Conservation (phyloP, 163 green algal species). For the Picocystis sp. region DNA sequence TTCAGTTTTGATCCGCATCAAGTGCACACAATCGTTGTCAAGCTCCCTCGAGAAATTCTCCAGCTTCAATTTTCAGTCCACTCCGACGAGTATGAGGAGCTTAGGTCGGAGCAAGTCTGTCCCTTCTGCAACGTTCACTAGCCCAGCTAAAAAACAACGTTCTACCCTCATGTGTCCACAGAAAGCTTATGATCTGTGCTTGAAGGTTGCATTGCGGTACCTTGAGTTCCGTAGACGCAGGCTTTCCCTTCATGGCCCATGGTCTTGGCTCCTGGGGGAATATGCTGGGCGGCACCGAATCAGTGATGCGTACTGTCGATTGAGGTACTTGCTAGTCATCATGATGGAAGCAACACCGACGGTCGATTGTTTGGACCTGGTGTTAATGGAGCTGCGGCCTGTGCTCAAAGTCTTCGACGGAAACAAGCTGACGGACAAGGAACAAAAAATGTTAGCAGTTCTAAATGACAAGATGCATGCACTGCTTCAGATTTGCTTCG, state of each 20-base stretch:
- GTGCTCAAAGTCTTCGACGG: constrained; percentile 10
- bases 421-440: constrained; percentile 14
- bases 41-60: too few species aligned
- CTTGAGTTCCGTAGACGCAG: constrained; percentile 15
- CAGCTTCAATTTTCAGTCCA: too few species aligned
- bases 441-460: constrained; percentile 15
- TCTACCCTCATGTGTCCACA: too few species aligned
- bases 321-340: constrained; percentile 23
- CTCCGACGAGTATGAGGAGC: too few species aligned
- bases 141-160: too few species aligned
- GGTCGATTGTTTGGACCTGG: constrained; percentile 17
- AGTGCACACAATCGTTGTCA: too few species aligned
- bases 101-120: too few species aligned
- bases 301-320: constrained; percentile 11
- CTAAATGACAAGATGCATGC: constrained; percentile 15
- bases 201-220: constrained; percentile 11
- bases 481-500: constrained; percentile 18
- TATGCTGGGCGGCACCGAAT: constrained; percentile 15
- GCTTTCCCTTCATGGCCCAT: constrained; percentile 17
- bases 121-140: too few species aligned
- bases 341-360: constrained; percentile 24
- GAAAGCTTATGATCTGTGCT: constrained; percentile 14
- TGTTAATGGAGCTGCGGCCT: constrained; percentile 13
- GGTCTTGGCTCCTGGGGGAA: constrained; percentile 20
- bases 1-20: too few species aligned